These are phyloP conservation scores for Skeletonema costatum DNA, from an alignment of 108 stramenopile genomes.

Conservation along the genomic window DNA sequence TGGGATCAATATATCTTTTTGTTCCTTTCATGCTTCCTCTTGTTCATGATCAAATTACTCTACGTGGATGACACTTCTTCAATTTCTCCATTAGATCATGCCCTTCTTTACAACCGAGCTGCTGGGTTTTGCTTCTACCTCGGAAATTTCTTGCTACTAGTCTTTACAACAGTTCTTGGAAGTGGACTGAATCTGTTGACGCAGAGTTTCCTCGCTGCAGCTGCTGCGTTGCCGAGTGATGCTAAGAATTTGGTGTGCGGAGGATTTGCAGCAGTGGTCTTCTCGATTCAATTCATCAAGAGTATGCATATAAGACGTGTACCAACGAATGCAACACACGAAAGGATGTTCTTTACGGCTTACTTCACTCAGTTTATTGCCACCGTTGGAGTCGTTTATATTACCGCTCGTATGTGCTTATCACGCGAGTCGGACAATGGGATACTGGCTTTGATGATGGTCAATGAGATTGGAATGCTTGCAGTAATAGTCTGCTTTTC, in stretches of 20 bases:
- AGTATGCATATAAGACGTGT: slow-evolving; percentile 84
- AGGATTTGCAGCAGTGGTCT: slow-evolving; percentile 73
- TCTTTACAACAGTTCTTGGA: slow-evolving; percentile 80
- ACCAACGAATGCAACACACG: slow-evolving; percentile 53
- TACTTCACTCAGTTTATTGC: slow-evolving; percentile 67
- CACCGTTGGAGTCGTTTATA: slow-evolving; percentile 50
- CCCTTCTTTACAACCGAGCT: slow-evolving; percentile 72
- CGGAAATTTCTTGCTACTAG: slow-evolving; percentile 71
- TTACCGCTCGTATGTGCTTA: slow-evolving; percentile 55
- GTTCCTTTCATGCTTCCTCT: slow-evolving; percentile 68
- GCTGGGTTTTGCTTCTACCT: slow-evolving; percentile 78
- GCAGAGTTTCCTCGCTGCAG: slow-evolving; percentile 79
- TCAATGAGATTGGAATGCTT: slow-evolving; percentile 74
- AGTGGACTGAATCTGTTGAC: slow-evolving; percentile 81
- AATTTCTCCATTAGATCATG: slow-evolving; percentile 73
- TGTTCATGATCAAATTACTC: slow-evolving; percentile 84
- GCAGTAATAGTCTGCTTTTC: slow-evolving; percentile 60
- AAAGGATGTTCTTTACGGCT: slow-evolving; percentile 64
- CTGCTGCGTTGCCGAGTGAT: slow-evolving; percentile 72
- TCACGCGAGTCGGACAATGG: slow-evolving; percentile 39
- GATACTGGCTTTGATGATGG: slow-evolving; percentile 57
- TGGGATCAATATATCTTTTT: slow-evolving; percentile 62
- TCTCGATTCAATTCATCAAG: slow-evolving; percentile 77
- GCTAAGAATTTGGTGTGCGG: slow-evolving; percentile 77
- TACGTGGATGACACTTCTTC: slow-evolving; percentile 75